Evolutionary conservation across 208 protist genomes (phyloP).

Genomic region (Trypanosoma avium): DNA sequence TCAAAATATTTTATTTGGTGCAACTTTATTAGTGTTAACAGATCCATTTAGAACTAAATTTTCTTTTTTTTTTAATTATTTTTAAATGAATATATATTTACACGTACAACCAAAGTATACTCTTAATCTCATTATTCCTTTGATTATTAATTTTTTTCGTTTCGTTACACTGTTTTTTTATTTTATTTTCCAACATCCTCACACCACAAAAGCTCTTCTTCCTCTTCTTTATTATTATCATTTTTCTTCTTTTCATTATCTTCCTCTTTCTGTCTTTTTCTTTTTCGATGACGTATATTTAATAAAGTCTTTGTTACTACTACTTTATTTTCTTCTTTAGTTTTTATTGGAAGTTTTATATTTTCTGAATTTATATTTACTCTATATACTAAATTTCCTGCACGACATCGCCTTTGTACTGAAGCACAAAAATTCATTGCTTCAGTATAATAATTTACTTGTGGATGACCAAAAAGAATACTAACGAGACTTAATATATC

Average conservation of each 20-base stretch:
- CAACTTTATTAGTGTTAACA: background rate
- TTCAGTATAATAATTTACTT: conserved; percentile 49
- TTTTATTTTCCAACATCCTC: conserved; percentile 13
- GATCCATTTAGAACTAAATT: background rate
- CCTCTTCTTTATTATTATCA: background rate
- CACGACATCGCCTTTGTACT: conserved; percentile 9
- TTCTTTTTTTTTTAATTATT: conserved; percentile 3
- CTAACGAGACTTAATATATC: conserved; percentile 58
- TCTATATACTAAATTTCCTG: conserved; percentile 6
- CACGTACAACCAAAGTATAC: background rate
- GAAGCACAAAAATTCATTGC: conserved; percentile 26
- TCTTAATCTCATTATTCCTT: background rate
- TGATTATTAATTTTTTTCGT: background rate
- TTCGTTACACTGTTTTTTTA: no score
- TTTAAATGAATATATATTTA: background rate
- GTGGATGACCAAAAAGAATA: conserved; percentile 42
- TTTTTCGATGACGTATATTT: background rate
- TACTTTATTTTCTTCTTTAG: background rate
- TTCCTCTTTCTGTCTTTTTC: background rate
- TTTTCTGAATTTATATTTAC: background rate
- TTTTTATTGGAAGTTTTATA: no score
- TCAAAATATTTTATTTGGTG: no score
- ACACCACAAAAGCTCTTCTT: conserved; percentile 15
- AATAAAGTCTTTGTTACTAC: background rate
- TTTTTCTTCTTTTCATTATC: background rate